Conservation (phyloP, 257 asterid species). For the Gentiana straminea region DNA sequence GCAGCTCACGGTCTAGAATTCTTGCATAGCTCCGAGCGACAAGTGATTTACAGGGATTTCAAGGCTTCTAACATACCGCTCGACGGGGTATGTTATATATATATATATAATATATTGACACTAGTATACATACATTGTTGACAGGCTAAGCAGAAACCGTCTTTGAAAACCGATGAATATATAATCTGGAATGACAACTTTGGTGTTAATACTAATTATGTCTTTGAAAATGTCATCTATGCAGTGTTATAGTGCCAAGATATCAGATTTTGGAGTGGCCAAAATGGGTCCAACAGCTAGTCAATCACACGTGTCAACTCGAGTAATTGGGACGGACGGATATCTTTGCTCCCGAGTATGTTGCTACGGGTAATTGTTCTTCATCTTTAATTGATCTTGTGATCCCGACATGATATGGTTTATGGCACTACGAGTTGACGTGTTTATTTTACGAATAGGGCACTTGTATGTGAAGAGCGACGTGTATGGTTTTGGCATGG, state of each 20-base stretch:
- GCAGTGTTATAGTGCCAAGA: conserved; percentile 57
- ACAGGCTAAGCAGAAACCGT: neutral
- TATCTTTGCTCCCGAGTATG: conserved; percentile 76
- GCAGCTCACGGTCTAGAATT: conserved; percentile 71
- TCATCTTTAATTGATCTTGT: neutral
- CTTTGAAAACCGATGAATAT: neutral
- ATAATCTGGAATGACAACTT: neutral
- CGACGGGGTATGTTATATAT: conserved; percentile 41
- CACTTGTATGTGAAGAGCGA: conserved; percentile 69
- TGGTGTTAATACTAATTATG: neutral
- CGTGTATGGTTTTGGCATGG: conserved; percentile 65
- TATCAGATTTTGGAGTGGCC: conserved; percentile 68
- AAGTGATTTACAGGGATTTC: conserved; percentile 66
- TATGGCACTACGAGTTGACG: neutral
- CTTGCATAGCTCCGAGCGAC: conserved; percentile 48
- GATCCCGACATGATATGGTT: neutral
- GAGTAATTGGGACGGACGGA: conserved; percentile 69
- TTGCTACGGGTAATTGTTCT: conserved; percentile 43
- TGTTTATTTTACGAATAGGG: conserved; percentile 23
- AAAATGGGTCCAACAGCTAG: conserved; percentile 62
- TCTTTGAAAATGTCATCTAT: conserved; percentile 2
- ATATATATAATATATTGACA: neutral
- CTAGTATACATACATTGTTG: neutral
- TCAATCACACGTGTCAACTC: conserved; percentile 55
- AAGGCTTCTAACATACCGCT: conserved; percentile 78